Conservation (phyloP, 768 basidiomycete genomes). For the Dioszegia crocea region DNA sequence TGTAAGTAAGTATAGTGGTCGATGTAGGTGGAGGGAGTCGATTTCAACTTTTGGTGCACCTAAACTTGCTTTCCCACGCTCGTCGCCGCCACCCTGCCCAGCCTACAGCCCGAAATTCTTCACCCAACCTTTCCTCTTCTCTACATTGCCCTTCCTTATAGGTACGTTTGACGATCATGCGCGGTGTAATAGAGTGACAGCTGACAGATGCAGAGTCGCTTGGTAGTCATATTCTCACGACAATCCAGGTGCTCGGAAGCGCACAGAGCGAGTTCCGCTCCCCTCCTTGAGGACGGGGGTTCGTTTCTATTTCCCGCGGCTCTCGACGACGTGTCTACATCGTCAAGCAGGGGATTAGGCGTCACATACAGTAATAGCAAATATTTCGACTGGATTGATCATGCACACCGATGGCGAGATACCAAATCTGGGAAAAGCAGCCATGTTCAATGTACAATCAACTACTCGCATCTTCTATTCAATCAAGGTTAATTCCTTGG, state of each 20-base stretch:
- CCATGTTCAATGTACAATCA: background rate
- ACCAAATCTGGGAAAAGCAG: no score
- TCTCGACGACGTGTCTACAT: background rate
- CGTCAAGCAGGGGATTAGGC: constrained; percentile 4
- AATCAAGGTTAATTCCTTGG: constrained; percentile 51
- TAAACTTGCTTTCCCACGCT: background rate
- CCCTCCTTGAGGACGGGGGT: constrained; percentile 25
- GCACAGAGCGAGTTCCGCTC: constrained; percentile 23
- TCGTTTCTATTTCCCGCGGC: constrained; percentile 15
- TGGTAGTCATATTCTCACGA: constrained; percentile 25
- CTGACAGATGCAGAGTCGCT: constrained; percentile 33
- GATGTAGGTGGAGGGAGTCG: no score
- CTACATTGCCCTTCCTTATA: constrained; percentile 27
- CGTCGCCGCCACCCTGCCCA: background rate
- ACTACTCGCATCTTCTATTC: constrained; percentile 27
- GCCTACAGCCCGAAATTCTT: background rate
- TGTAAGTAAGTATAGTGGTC: background rate
- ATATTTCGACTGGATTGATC: background rate
- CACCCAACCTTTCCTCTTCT: background rate
- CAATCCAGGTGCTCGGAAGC: constrained; percentile 34
- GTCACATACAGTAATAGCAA: background rate
- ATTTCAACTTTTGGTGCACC: background rate
- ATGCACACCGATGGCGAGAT: no score
- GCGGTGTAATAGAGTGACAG: background rate
- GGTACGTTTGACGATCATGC: constrained; percentile 9